Conservation (phyloP, 1,139 yeast species). For the Kodamaea sp. region DNA sequence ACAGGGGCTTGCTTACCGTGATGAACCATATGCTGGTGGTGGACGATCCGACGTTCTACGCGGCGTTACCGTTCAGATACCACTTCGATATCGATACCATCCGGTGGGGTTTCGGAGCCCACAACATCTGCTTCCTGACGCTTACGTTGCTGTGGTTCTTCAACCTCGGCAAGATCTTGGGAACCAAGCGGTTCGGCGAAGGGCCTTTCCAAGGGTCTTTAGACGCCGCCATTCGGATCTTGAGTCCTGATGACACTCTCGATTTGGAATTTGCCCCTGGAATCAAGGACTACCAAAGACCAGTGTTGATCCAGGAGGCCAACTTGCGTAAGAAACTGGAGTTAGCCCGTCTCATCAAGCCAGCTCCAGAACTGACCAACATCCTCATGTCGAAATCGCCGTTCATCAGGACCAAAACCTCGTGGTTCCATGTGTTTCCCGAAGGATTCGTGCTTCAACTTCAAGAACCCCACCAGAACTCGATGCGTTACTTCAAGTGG, state of each 20-base stretch:
- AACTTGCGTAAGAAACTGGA: constrained; percentile 18
- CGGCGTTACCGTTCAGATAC: constrained; percentile 74
- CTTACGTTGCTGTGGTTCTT: constrained; percentile 60
- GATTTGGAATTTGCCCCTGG: constrained; percentile 51
- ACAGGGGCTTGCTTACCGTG: constrained; percentile 78
- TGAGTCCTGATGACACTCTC: constrained; percentile 76
- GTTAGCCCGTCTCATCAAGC: constrained; percentile 28
- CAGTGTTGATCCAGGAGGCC: constrained; percentile 35
- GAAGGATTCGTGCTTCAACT: constrained; percentile 93
- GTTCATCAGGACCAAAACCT: constrained; percentile 57
- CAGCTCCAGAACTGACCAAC: constrained; percentile 31
- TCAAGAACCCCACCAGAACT: constrained; percentile 72
- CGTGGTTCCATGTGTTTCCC: constrained; percentile 95
- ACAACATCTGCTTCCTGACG: constrained; percentile 80
- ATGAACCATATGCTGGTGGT: constrained; percentile 96
- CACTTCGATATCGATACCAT: constrained; percentile 65
- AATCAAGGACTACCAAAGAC: constrained; percentile 28
- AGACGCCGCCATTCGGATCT: constrained; percentile 85
- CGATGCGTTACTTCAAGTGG: constrained; percentile 96
- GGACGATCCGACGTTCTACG: constrained; percentile 93
- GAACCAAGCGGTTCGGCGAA: constrained; percentile 83
- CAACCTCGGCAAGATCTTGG: constrained; percentile 82
- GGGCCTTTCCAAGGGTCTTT: constrained; percentile 92
- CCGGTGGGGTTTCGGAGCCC: constrained; percentile 95
- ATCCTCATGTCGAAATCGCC: constrained; percentile 47